Evolutionary conservation across 352 stramenopile genomes (phyloP), one percentile per base, ranked within the genome.

Genomic region (Aphanomyces invadans): DNA sequence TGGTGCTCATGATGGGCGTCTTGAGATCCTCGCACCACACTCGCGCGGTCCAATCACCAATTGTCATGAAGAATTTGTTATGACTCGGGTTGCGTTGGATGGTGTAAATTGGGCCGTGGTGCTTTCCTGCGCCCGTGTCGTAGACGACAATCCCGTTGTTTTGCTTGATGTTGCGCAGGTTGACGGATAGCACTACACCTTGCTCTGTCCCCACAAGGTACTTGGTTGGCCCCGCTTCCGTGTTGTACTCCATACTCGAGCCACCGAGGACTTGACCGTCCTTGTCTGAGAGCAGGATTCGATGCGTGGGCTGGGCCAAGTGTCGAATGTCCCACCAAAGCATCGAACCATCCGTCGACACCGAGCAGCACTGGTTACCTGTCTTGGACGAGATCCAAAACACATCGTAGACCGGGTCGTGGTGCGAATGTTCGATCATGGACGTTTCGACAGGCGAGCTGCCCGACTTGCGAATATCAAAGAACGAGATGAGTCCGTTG

Each of bases 121-220:
- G 95, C 70, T 98, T 98, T 33, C 95, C 95, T 12, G 90, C 72
- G 39, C 86, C 89, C 52, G 80, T 95, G 76, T 98, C 95, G 72
- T 98, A 98, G 0, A 98, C 81, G 17, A 88, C 94, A 64, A 98
- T 96, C n/a, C 91, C 95, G 67, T 98, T 98, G 77, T 98, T 98
- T 68, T 96, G 89, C 74, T 98, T 98, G 54, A 92, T 88, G 70
- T 98, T 98, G 33, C 93, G 86, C 42, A 97, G 70, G 74, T 98
- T 98, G 49, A 98, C 81, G 55, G 89, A 96, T 52, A 98, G 70
- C 4, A 98, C 92, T 11, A 97, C 90, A 42, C 96, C 95, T 74
- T 98, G 96, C 71, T 99, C 95, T 3, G 95, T 98, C n/a, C 96
- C 96, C 7, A 98, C 89, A 17, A 99, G 80, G 71, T 98, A 99